phyloP scores from a whole-genome alignment of 352 stramenopile genomes.

The Phytophthora foliorum region DNA sequence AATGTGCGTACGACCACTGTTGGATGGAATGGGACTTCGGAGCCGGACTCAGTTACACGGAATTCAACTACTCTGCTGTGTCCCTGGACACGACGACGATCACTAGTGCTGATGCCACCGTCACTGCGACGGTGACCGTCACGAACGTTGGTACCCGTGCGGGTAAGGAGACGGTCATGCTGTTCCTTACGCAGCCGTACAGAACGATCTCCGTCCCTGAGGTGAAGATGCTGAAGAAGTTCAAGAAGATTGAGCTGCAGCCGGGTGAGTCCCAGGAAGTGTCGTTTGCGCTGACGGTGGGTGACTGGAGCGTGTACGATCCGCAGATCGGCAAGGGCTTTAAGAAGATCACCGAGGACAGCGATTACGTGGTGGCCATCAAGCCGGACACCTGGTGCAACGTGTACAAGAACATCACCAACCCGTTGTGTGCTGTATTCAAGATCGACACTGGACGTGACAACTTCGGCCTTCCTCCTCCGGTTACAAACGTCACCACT shows the following conservation, averaged over 20 bases:
- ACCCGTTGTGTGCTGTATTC: constrained; percentile 59
- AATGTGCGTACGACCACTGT: constrained; percentile 60
- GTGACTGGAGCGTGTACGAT: constrained; percentile 69
- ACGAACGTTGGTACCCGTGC: constrained; percentile 63
- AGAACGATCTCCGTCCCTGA: constrained; percentile 71
- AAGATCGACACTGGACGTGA: constrained; percentile 37
- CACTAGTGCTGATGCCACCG: constrained; percentile 25
- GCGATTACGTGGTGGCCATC: constrained; percentile 67
- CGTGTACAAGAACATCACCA: constrained; percentile 54
- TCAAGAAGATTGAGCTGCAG: constrained; percentile 74
- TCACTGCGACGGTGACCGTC: constrained; percentile 60
- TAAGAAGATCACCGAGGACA: constrained; percentile 63
- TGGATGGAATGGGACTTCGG: constrained; percentile 72
- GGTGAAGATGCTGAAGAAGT: constrained; percentile 84
- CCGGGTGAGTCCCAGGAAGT: constrained; percentile 44
- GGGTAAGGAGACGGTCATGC: constrained; percentile 79
- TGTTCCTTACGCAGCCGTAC: constrained; percentile 78
- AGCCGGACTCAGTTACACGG: constrained; percentile 70
- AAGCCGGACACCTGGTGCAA: constrained; percentile 78
- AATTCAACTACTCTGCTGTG: constrained; percentile 61
- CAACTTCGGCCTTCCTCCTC: constrained; percentile 26
- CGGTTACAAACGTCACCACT: constrained; percentile 11
- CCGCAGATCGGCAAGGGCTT: constrained; percentile 71
- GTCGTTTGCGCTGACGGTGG: constrained; percentile 46
- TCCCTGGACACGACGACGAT: constrained; percentile 50